phyloP scores from a whole-genome alignment of 257 asterid species.

The Catharanthus roseus region DNA sequence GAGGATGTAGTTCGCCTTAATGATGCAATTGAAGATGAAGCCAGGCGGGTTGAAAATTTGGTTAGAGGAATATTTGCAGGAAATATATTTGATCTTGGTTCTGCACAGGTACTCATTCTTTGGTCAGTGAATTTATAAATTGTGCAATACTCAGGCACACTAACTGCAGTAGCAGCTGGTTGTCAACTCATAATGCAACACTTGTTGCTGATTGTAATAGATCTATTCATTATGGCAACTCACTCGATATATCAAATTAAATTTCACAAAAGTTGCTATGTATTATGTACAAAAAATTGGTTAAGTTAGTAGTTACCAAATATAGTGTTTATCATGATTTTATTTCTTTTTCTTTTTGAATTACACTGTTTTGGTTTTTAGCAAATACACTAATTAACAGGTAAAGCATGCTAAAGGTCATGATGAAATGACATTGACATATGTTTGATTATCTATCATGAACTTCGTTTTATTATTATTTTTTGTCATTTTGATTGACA shows the following conservation, averaged over 20 bases:
- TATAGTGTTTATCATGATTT: neutral
- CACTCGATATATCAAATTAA: neutral
- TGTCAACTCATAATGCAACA: neutral
- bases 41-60: constrained; percentile 67
- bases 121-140: neutral
- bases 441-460: neutral
- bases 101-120: constrained; percentile 65
- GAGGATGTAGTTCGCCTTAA: constrained; percentile 60
- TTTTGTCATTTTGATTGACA: neutral
- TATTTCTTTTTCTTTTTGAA: neutral
- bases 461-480: no score
- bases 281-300: neutral
- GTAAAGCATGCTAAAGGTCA: neutral
- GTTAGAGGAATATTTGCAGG: constrained; percentile 95
- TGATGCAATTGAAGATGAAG: constrained; percentile 68
- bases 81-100: constrained; percentile 96
- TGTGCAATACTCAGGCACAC: neutral
- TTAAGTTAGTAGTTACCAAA: neutral
- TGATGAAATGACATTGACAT: neutral
- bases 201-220: neutral
- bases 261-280: neutral
- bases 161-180: neutral
- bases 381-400: neutral
- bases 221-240: neutral
- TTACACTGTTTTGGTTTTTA: neutral